Conservation (phyloP, 225 moss, liverwort and hornwort genomes). For the Polytrichum commune region DNA sequence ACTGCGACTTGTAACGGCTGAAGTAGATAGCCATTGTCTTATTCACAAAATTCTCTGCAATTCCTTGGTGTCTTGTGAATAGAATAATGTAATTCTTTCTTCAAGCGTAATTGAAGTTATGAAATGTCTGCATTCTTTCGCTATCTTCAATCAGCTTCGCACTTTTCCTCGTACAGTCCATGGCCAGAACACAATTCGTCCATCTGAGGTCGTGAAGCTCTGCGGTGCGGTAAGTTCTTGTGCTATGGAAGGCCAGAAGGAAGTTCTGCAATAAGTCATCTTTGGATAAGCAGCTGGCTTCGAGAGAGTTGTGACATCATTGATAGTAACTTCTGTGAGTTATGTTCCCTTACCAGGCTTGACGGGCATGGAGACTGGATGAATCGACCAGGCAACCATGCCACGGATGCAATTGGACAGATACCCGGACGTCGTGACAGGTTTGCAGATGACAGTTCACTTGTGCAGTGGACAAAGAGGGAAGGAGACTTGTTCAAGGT, state of each 20-base stretch:
- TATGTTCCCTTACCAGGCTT: neutral
- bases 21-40: neutral
- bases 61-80: neutral
- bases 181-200: neutral
- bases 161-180: no score
- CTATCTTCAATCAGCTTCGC: no score
- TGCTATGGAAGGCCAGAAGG: neutral
- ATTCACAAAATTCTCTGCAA: neutral
- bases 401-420: conserved; percentile 17
- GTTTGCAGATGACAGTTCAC: conserved; percentile 48
- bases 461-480: conserved; percentile 45
- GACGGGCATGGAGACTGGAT: conserved; percentile 42
- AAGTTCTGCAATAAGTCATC: neutral
- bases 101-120: no score
- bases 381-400: conserved; percentile 20
- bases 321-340: neutral
- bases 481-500: conserved; percentile 22
- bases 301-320: neutral
- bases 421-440: conserved; percentile 37
- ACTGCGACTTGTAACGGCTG: neutral
- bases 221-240: neutral
- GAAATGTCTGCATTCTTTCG: no score
- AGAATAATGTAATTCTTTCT: no score
- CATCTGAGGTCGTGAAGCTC: neutral
- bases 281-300: neutral